Base-by-base conservation (phyloP, 1,284 basidiomycete species). In the Sutorius eximius region DNA sequence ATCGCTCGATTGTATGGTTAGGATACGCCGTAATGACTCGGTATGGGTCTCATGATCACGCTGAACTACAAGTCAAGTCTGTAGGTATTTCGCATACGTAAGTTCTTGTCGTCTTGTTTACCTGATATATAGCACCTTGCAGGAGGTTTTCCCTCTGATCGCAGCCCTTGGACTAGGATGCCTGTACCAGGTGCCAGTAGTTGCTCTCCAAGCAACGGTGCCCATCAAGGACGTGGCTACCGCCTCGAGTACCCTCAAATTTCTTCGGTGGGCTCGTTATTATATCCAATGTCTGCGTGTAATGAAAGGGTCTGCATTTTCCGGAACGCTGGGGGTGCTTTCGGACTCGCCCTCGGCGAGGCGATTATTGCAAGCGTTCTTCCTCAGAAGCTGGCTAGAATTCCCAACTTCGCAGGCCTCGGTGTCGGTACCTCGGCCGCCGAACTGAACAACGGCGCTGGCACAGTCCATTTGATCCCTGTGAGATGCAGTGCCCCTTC, bases 151-250 rank as follows among this genome's bases (percentile, higher is more conserved):
- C 61, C 83, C 85, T 3, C 63, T 90, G n/a, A 69, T 91, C 18
- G 74, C 82, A 8, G 79, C 82, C 5, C 11, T 84, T 2, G 87
- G 87, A 0, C 66, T 85, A 24, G 87, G 87, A 2, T 78, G 75
- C 59, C 68, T 89, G 42, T 87, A 87, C 75, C 85, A 86, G 70
- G 79, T 83, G 8, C 87, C 87, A 0, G 71, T 90, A 13, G 83
- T 91, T 55, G 86, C 77, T 20, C 70, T 91, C 15, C 89, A 91
- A 73, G 87, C 88, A 1, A 85, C 89, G 0, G 91, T 93, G 87
- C 90, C 90, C 0, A 62, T 89, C 24, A 85, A 84, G 61, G 88
- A 91, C 61, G 89, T 91, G 87, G 86, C 89, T 2, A 90, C 89
- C 0, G 84, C 81, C 56, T 90, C 90, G 0, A 75, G 80, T 2